A percentile compares a stretch with the other conserved stretches of the same genome.
Conservation (phyloP, 2,329 filamentous ascomycete species). For the Fusarium sp. region DNA sequence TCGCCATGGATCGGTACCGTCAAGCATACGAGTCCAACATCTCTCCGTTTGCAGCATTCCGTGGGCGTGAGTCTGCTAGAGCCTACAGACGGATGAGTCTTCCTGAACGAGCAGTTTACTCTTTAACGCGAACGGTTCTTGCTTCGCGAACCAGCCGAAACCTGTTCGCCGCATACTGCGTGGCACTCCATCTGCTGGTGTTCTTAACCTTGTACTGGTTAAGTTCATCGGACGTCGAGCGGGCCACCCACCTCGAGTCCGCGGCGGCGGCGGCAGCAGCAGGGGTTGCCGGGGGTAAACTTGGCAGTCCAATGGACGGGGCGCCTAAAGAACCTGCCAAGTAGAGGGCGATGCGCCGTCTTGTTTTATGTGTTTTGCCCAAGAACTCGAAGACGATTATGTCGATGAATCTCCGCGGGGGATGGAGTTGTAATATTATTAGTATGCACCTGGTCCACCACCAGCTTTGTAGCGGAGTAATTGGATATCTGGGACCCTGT, state of each 20-base stretch:
- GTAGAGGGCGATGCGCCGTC: constrained; percentile 27
- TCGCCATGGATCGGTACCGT: constrained; percentile 83
- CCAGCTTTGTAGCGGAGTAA: constrained; percentile 19
- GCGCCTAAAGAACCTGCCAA: constrained; percentile 42
- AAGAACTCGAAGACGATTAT: constrained; percentile 14
- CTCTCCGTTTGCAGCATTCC: constrained; percentile 93
- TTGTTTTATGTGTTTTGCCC: constrained; percentile 24
- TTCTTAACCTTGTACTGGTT: constrained; percentile 89
- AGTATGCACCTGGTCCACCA: constrained; percentile 8
- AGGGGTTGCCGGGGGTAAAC: constrained; percentile 53
- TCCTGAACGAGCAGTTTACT: constrained; percentile 89
- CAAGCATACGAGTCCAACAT: constrained; percentile 95
- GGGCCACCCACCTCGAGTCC: constrained; percentile 65
- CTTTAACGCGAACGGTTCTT: constrained; percentile 88
- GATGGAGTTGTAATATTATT: constrained; percentile 30
- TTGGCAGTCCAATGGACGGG: constrained; percentile 42
- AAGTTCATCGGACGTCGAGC: constrained; percentile 72
- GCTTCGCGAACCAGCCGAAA: constrained; percentile 91
- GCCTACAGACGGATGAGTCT: constrained; percentile 94
- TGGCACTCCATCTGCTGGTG: constrained; percentile 86
- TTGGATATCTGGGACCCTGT: constrained; percentile 14
- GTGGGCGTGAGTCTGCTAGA: constrained; percentile 88
- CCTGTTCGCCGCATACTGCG: constrained; percentile 90
- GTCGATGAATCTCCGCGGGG: constrained; percentile 10
- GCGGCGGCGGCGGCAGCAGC: constrained; percentile 56